phyloP scores from a whole-genome alignment of 148 eudicot genomes.

The Rhododendron ferrugineum region DNA sequence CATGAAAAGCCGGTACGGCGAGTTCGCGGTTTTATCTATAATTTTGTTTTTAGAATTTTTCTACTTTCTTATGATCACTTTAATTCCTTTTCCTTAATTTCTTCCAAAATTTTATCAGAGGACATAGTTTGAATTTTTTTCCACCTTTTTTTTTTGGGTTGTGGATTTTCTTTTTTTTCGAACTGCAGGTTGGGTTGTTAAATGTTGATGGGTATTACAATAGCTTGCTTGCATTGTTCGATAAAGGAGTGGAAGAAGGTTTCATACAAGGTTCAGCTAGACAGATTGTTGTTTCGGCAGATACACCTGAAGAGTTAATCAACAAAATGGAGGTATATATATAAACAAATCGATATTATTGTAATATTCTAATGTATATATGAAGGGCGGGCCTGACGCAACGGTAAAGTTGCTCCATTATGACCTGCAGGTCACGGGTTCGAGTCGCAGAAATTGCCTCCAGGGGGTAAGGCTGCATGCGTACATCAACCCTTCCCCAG shows the following conservation, averaged over 20 bases:
- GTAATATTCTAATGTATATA: neutral
- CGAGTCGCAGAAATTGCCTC: too few relatives aligned
- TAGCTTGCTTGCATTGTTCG: constrained; percentile 65
- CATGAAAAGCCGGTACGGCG: constrained; percentile 63
- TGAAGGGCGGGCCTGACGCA: too few relatives aligned
- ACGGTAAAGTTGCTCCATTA: too few relatives aligned
- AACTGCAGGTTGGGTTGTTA: constrained; percentile 63
- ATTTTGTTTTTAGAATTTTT: neutral
- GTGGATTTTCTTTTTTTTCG: neutral
- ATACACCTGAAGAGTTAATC: constrained; percentile 54
- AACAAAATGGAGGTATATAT: constrained; percentile 58
- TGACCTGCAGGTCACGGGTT: too few relatives aligned
- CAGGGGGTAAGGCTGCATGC: too few relatives aligned
- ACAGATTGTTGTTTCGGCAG: constrained; percentile 55
- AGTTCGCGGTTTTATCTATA: neutral
- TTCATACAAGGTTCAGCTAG: constrained; percentile 63
- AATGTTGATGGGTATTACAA: constrained; percentile 75
- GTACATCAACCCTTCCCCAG: too few relatives aligned
- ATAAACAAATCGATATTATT: neutral
- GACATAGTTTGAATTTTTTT: neutral
- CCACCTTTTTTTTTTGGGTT: neutral
- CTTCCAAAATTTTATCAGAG: neutral
- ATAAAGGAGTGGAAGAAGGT: constrained; percentile 84
- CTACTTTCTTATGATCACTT: neutral
- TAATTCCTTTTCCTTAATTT: neutral